These are phyloP conservation scores for Xerocomellus chrysenteron DNA, from an alignment of 768 basidiomycete species.

Conservation along the genomic window DNA sequence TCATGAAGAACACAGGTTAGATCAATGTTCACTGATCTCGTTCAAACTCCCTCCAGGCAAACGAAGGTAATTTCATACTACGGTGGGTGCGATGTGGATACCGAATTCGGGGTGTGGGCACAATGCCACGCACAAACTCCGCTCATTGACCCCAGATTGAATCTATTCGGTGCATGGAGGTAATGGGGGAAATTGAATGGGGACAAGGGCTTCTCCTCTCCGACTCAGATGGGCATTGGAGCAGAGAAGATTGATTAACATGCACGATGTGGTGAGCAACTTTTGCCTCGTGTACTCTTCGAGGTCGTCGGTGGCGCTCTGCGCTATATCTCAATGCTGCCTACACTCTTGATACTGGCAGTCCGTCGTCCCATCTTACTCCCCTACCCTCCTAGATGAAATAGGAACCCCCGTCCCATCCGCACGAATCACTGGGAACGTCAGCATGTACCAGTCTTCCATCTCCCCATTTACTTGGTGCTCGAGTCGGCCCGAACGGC, in stretches of 20 bases:
- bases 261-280: background rate
- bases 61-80: background rate
- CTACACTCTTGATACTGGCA: background rate
- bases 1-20: background rate
- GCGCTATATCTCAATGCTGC: background rate
- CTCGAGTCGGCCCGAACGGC: background rate
- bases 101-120: background rate
- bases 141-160: background rate
- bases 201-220: no score
- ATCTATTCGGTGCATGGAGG: background rate
- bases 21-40: background rate
- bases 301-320: background rate
- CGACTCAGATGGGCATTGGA: no score
- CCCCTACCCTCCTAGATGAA: background rate
- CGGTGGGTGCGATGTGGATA: background rate
- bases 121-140: background rate
- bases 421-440: slow-evolving; percentile 1
- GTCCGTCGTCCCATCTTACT: background rate
- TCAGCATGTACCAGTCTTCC: no score
- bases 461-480: background rate
- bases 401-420: background rate
- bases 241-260: no score
- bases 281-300: background rate
- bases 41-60: background rate
- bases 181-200: no score